These are phyloP conservation scores for Hymenoscyphus salicellus DNA, from an alignment of 2,329 filamentous ascomycete genomes.

Conservation along the genomic window DNA sequence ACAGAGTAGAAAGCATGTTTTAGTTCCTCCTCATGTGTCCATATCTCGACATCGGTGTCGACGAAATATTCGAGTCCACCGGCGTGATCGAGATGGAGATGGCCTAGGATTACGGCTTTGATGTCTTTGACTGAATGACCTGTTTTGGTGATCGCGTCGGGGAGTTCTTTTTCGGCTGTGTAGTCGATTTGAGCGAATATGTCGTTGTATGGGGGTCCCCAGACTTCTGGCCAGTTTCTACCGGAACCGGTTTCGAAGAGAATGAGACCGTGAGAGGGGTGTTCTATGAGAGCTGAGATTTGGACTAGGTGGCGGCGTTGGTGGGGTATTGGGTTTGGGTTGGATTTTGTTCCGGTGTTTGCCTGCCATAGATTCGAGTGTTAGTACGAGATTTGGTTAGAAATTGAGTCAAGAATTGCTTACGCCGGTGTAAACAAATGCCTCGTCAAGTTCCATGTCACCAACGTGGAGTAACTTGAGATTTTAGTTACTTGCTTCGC, in stretches of 20 bases:
- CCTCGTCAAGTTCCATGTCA: background rate
- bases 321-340: background rate
- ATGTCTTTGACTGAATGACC: slow-evolving; percentile 42
- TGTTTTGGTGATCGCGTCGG: slow-evolving; percentile 16
- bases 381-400: background rate
- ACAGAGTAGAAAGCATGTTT: slow-evolving; percentile 44
- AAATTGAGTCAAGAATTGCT: background rate
- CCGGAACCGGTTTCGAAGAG: slow-evolving; percentile 5
- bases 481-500: background rate
- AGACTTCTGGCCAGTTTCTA: slow-evolving; percentile 17
- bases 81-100: slow-evolving; percentile 46
- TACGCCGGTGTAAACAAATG: background rate
- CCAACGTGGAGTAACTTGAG: background rate
- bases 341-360: background rate
- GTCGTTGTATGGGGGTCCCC: slow-evolving; percentile 38
- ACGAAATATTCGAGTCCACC: slow-evolving; percentile 45
- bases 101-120: slow-evolving; percentile 44
- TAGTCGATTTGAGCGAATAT: slow-evolving; percentile 40
- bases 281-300: slow-evolving; percentile 1
- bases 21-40: slow-evolving; percentile 34
- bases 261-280: slow-evolving; percentile 4
- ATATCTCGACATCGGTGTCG: slow-evolving; percentile 38
- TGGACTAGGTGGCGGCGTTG: background rate
- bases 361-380: background rate
- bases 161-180: slow-evolving; percentile 26